Evolutionary conservation across 2,329 filamentous ascomycete species (phyloP), one percentile per base, ranked within the genome.

Genomic region (Pleurostoma richardsiae): DNA sequence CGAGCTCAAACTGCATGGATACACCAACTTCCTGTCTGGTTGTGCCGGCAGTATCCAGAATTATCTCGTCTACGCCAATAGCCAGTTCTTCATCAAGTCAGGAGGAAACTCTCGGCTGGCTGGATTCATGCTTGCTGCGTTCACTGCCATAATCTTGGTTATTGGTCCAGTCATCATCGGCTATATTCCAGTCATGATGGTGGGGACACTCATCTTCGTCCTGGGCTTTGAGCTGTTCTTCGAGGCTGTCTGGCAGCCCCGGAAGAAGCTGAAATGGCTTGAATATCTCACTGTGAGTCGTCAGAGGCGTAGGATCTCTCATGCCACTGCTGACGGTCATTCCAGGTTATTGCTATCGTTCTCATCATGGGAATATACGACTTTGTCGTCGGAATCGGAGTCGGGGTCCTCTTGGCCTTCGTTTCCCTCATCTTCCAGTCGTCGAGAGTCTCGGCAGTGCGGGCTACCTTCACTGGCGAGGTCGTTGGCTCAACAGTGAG

Each of bases 61-160:
- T 64, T 99, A 99, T 60, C 79, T 99, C 2, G 94, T 99, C 1
- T 99, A 97, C 59, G 92, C 92, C 49, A 99, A 99, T 63, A 96
- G 90, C 52, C 80, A 96, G n/a, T 83, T 99, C 47, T 97, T 99
- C 66, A 95, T 97, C 62, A 83, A 88, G 29, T 95, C 90, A 41
- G 94, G 94, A 11, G 94, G 92, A 26, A 83, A 95, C 61, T 91
- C 83, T 57, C 84, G 94, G 42, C 71, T 95, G 40, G 94, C 91
- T 6, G 94, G 94, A 3, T 77, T 91, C 29, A 80, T 96, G 72
- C 77, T 99, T 43, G 94, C 94, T 1, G 69, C 77, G 27, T 80
- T 87, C 4, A 99, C 94, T 0, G 82, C 85, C 57, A 84, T 84
- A 3, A 81, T 97, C 39, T 85, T 96, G 80, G 71, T 94, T 42